phyloP scores from a whole-genome alignment of 371 early-diverging fungal genomes.

The Rhizomucor miehei region DNA sequence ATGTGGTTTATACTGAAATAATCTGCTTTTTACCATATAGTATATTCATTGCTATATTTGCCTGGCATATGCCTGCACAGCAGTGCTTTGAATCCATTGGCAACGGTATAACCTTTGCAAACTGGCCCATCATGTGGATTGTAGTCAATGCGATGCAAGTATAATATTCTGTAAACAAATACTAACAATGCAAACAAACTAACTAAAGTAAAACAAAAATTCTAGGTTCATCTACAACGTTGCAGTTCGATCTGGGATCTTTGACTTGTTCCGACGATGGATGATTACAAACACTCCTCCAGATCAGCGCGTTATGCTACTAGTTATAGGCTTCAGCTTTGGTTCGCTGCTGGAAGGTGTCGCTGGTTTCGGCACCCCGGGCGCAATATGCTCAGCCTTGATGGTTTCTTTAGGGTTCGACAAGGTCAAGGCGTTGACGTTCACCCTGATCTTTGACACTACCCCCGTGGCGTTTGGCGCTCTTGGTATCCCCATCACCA shows the following conservation, averaged over 20 bases:
- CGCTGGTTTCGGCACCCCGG: constrained; percentile 45
- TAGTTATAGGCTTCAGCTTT: constrained; percentile 45
- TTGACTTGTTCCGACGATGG: constrained; percentile 49
- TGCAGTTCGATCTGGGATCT: constrained; percentile 41
- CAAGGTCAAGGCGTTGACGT: constrained; percentile 40
- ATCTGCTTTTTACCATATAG: constrained; percentile 15
- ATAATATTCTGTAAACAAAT: too few relatives aligned
- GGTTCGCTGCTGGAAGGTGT: constrained; percentile 48
- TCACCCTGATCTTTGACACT: constrained; percentile 43
- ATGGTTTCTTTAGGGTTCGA: constrained; percentile 52
- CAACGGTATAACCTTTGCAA: constrained; percentile 45
- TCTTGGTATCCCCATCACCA: constrained; percentile 45
- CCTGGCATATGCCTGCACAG: constrained; percentile 54
- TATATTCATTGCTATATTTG: constrained; percentile 53
- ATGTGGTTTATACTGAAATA: too few relatives aligned
- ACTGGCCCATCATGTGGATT: constrained; percentile 60
- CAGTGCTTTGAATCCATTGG: constrained; percentile 39
- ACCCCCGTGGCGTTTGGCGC: constrained; percentile 51
- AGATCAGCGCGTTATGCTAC: constrained; percentile 38
- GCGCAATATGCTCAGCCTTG: constrained; percentile 49
- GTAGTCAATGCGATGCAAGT: constrained; percentile 47
- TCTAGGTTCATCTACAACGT: constrained; percentile 44
- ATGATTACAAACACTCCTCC: constrained; percentile 45
- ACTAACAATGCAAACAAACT: too few relatives aligned
- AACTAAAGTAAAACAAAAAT: not conserved